Evolutionary conservation across 495 filamentous ascomycete genomes (phyloP).

Genomic region (Clavariopsis aquatica): DNA sequence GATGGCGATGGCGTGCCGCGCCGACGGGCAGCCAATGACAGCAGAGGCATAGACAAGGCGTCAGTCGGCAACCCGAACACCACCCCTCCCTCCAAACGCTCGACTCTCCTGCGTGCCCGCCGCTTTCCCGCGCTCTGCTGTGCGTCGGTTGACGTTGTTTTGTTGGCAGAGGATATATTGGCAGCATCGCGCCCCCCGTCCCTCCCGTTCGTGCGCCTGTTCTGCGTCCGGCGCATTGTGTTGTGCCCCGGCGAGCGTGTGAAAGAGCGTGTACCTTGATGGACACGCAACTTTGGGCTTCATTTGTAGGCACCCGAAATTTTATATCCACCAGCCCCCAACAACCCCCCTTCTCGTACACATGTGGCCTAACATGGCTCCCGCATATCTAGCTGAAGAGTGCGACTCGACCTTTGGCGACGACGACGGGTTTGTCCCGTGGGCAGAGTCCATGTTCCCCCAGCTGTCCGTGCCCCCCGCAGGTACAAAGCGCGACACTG

Average conservation of each 20-base stretch:
- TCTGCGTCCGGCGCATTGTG: neutral
- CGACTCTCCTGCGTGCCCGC: neutral
- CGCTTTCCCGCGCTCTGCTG: neutral
- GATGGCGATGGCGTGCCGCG: neutral
- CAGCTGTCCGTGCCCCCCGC: slow-evolving; percentile 15
- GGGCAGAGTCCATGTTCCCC: slow-evolving; percentile 22
- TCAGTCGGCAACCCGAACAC: too few relatives aligned
- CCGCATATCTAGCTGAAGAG: slow-evolving; percentile 19
- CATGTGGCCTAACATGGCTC: slow-evolving; percentile 20
- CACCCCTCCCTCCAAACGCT: neutral
- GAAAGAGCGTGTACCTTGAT: slow-evolving; percentile 6
- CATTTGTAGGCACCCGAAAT: slow-evolving; percentile 13
- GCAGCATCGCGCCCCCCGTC: neutral
- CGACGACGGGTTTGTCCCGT: neutral
- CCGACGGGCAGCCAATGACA: neutral
- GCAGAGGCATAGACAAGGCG: neutral
- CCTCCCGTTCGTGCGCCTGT: neutral
- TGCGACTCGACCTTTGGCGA: slow-evolving; percentile 31
- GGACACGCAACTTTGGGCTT: slow-evolving; percentile 22
- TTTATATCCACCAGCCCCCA: slow-evolving; percentile 1
- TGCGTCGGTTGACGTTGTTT: neutral
- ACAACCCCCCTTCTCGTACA: neutral
- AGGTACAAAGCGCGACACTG: slow-evolving; percentile 32
- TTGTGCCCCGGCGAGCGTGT: too few relatives aligned
- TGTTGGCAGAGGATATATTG: neutral